phyloP scores from a whole-genome alignment of 257 asterid species.

The Capsicum baccatum region DNA sequence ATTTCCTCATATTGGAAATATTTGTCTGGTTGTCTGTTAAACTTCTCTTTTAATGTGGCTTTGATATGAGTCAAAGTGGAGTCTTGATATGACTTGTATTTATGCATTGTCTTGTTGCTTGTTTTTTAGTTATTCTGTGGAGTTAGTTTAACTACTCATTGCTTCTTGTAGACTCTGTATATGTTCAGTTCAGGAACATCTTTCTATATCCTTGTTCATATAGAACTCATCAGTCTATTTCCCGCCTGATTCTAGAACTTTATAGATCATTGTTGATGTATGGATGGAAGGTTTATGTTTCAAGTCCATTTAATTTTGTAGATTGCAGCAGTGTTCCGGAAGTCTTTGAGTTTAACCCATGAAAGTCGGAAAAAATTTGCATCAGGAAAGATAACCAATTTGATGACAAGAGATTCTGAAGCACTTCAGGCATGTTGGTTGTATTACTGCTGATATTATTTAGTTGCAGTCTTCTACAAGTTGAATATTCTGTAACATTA shows the following conservation, averaged over 20 bases:
- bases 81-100: constrained; percentile 14
- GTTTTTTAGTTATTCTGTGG: not conserved
- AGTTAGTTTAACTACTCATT: not conserved
- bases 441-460: not conserved
- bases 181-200: not conserved
- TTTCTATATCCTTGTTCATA: constrained; percentile 6
- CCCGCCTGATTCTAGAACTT: not conserved
- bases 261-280: not conserved
- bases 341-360: constrained; percentile 86
- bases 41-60: constrained; percentile 9
- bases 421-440: constrained; percentile 77
- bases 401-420: constrained; percentile 96
- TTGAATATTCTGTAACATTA: not conserved
- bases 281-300: not conserved
- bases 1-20: not conserved
- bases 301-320: constrained; percentile 36
- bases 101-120: constrained; percentile 5
- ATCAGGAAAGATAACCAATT: constrained; percentile 87
- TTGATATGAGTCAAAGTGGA: constrained; percentile 13
- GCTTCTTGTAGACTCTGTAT: constrained; percentile 8
- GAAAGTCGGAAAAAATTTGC: constrained; percentile 91
- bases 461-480: not conserved
- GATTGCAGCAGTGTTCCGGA: constrained; percentile 94
- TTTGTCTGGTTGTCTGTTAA: not conserved
- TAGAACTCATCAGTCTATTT: not conserved